Evolutionary conservation across 345 rosid genomes (phyloP).

Genomic region (Atalantia buxifolia): DNA sequence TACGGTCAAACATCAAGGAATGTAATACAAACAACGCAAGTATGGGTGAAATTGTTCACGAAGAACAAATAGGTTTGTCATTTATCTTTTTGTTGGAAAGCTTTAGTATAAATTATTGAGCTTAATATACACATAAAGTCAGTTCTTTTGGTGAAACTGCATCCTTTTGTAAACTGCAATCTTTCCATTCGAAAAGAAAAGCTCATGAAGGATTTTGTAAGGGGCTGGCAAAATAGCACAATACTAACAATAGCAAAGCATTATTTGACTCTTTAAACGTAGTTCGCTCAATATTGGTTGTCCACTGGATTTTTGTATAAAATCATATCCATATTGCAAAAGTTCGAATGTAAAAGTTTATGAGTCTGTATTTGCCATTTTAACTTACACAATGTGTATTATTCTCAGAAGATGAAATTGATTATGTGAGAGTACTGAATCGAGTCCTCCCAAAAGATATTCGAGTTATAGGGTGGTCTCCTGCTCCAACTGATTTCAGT

Average conservation of each 20-base stretch:
- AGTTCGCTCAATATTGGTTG: neutral
- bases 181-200: neutral
- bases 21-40: constrained; percentile 20
- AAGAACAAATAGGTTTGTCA: constrained; percentile 40
- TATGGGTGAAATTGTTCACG: constrained; percentile 17
- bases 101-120: neutral
- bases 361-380: neutral
- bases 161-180: neutral
- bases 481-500: constrained; percentile 74
- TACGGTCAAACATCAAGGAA: constrained; percentile 64
- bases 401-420: constrained; percentile 64
- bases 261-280: neutral
- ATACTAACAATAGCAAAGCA: neutral
- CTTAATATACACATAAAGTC: neutral
- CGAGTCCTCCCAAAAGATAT: constrained; percentile 89
- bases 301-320: neutral
- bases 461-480: constrained; percentile 89
- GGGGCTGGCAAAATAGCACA: neutral
- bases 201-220: neutral
- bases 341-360: constrained; percentile 7
- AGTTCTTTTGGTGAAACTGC: neutral
- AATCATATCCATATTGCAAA: neutral
- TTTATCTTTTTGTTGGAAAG: constrained; percentile 9
- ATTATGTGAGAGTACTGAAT: constrained; percentile 82
- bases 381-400: constrained; percentile 17